phyloP scores from a whole-genome alignment of 2,329 filamentous ascomycete genomes.

The Colletotrichum sp. region DNA sequence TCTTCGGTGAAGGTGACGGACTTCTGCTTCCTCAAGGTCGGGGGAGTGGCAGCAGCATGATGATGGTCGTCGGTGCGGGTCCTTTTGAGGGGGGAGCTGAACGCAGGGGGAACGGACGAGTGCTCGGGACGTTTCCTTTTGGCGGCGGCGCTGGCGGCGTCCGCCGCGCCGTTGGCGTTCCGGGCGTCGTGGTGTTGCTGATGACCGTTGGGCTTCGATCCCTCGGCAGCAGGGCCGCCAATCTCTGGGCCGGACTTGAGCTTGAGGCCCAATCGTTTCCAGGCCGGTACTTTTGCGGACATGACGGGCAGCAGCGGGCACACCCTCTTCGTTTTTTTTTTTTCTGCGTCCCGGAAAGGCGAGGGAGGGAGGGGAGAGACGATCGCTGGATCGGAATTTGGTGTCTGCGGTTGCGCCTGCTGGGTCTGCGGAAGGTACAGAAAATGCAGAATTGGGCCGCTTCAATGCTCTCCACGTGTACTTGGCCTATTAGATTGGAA shows the following conservation, averaged over 20 bases:
- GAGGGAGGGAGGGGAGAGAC: constrained; percentile 2
- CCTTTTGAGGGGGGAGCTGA: constrained; percentile 33
- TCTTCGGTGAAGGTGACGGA: constrained; percentile 55
- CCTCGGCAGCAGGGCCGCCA: constrained; percentile 18
- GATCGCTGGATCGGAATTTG: constrained; percentile 11
- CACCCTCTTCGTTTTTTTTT: constrained; percentile 16
- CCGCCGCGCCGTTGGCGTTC: constrained; percentile 9
- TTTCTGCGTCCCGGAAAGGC: not conserved
- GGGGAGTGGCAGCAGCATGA: constrained; percentile 5
- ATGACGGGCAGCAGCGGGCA: constrained; percentile 39
- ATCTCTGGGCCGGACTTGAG: constrained; percentile 47
- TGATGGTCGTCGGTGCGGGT: constrained; percentile 23
- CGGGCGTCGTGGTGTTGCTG: constrained; percentile 22
- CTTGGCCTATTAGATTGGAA: constrained; percentile 18
- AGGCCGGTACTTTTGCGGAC: constrained; percentile 56
- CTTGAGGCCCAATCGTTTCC: constrained; percentile 69
- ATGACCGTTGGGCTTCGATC: constrained; percentile 28
- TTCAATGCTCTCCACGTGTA: constrained; percentile 14
- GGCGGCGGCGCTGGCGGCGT: constrained; percentile 22
- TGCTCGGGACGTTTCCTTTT: constrained; percentile 25
- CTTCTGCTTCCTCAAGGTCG: constrained; percentile 40
- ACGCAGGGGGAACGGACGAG: constrained; percentile 17
- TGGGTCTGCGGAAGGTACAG: not conserved
- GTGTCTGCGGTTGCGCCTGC: constrained; percentile 6
- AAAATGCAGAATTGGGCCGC: constrained; percentile 8